Evolutionary conservation across 176 grass and related monocot species (phyloP).

Genomic region (Oropetium thomaeum): DNA sequence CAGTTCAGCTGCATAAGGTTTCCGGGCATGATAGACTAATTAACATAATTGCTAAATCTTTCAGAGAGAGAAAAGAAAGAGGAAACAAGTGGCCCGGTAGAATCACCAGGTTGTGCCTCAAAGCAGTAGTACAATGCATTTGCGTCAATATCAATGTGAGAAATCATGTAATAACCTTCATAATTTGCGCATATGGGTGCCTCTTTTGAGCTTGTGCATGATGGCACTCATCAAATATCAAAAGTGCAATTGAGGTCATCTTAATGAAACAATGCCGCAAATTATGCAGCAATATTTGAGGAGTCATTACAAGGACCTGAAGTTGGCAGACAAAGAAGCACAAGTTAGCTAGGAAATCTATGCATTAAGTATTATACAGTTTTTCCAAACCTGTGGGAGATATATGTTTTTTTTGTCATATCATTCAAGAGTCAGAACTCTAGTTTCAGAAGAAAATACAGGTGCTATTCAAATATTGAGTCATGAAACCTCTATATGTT

Average conservation of each 20-base stretch:
- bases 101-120: conserved; percentile 13
- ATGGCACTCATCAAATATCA: conserved; percentile 97
- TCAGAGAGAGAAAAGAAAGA: neutral
- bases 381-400: neutral
- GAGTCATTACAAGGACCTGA: conserved; percentile 96
- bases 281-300: conserved; percentile 77
- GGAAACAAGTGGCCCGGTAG: neutral
- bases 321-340: conserved; percentile 20
- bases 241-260: conserved; percentile 69
- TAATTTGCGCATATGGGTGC: conserved; percentile 92
- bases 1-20: conserved; percentile 3
- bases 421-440: conserved; percentile 6
- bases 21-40: neutral
- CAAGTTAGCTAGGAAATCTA: conserved; percentile 34
- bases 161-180: conserved; percentile 62
- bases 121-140: neutral
- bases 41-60: conserved; percentile 11
- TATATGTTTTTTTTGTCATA: conserved; percentile 2
- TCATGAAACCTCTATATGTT: too few species aligned
- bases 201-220: conserved; percentile 74
- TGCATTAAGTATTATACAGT: conserved; percentile 16
- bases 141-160: neutral
- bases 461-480: too few species aligned
- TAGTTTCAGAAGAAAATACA: conserved; percentile 10
- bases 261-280: conserved; percentile 88